Percentiles rank a stretch among this genome's conserved stretches.
phyloP scores from a whole-genome alignment of 805 yeast genomes.

The Candida nitratophila region DNA sequence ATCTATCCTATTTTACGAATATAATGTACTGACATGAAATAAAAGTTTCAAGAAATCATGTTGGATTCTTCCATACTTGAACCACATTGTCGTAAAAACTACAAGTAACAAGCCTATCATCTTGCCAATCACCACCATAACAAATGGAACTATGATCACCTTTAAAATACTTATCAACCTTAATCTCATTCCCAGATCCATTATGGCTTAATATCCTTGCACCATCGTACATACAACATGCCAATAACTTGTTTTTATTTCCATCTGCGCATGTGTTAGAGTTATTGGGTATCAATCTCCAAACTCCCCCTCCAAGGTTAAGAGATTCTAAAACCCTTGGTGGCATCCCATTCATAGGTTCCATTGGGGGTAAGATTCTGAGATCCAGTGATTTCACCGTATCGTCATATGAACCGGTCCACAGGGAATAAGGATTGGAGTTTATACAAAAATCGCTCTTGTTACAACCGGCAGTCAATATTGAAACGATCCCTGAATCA shows the following conservation, averaged over 20 bases:
- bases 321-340: constrained; percentile 40
- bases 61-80: constrained; percentile 54
- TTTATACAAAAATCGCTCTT: constrained; percentile 33
- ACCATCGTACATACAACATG: constrained; percentile 95
- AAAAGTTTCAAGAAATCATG: not conserved
- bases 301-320: constrained; percentile 87
- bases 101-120: constrained; percentile 60
- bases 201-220: constrained; percentile 56
- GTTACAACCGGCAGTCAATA: constrained; percentile 43
- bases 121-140: constrained; percentile 90
- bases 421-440: constrained; percentile 37
- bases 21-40: too few relatives aligned
- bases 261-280: constrained; percentile 19
- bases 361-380: constrained; percentile 38
- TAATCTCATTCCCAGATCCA: constrained; percentile 16
- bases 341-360: constrained; percentile 38
- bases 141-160: constrained; percentile 86
- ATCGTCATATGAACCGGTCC: constrained; percentile 95
- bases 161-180: constrained; percentile 40
- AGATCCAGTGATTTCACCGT: constrained; percentile 61
- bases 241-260: constrained; percentile 44
- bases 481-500: constrained; percentile 86
- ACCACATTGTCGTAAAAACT: constrained; percentile 85
- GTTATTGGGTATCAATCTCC: constrained; percentile 70
- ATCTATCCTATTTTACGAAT: too few relatives aligned